Evolutionary conservation across 192 early-diverging fungal genomes (phyloP), one percentile per base, ranked within the genome.

Genomic region (Coemansia sp.): DNA sequence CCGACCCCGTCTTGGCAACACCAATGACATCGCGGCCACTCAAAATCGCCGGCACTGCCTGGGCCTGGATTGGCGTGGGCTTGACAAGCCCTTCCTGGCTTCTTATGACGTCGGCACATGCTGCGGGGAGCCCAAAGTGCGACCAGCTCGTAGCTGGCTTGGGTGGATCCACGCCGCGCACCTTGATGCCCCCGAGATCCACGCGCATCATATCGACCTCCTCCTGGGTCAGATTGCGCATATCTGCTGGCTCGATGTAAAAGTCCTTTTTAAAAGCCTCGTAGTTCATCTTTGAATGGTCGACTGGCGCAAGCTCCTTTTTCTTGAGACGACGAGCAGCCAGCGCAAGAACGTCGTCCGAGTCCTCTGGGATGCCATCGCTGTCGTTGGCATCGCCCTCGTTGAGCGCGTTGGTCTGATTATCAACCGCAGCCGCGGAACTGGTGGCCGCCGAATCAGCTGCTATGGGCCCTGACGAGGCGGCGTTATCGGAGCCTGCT

Each of bases 81-180:
- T 79, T 81, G 19, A 87, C 86, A 64, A 91, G 97, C 13, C 67
- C 66, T n/a, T n/a, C n/a, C 36, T 76, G 72, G 34, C 45, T 60
- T 32, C 63, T 64, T 47, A 76, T 76, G 36, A 76, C 58, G 30
- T 76, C 72, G 10, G 57, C 58, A 10, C 83, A 83, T 17, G 83
- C 84, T 15, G 84, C 80, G 1, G 93, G 94, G n/a, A 97, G 74
- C 15, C 96, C 96, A 72, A 92, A 93, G 47, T 97, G 90, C 8
- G 93, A 90, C 94, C 94, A 97, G 67, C 87, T 90, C 26, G 84
- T 75, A 19, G 93, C 88, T 1, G 96, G 94, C 64, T 99, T 97
- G 1, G 96, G 94, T 44, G 91, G 91, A 24, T 90, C 78, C 2
- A 83, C 80, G 30, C 94, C 93, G 20, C 93, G 86, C 46, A 97